Evolutionary conservation across 2,329 filamentous ascomycete species (phyloP), one percentile per base, ranked within the genome.

Genomic region (Monosporascus sp.): DNA sequence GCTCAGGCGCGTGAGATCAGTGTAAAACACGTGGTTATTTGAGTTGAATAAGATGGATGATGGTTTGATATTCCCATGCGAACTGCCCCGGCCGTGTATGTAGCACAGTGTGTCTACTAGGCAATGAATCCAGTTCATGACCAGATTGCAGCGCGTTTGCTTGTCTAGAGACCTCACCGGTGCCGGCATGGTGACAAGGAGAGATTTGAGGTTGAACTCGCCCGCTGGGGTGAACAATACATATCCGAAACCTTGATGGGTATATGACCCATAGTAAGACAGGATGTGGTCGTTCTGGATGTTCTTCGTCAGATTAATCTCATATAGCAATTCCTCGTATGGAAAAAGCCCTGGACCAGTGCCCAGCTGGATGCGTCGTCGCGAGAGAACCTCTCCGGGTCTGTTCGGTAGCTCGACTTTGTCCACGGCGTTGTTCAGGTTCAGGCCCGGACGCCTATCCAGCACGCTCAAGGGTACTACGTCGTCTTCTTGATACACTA

Each of bases 71-170:
- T 82, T 84, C 22, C 81, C 80, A 61, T 91, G 87, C 3, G 80
- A 79, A 24, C 82, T 77, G 1, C 84, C 82, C 48, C 78, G 78
- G 57, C 77, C 78, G 64, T 91, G 88, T 2, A 91, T 71, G 57
- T 80, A 87, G 51, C 84, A 81, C 17, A 91, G 65, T 1, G 86
- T 84, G 65, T 89, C 85, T 41, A 80, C 77, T 4, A 91, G 76
- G 65, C 88, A 91, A 63, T 88, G 83, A 62, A 91, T 81, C 88
- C 88, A 91, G 66, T 88, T 85, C 65, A 89, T 74, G 5, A 90
- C 67, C 17, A 87, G 71, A 46, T 75, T 72, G 37, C 84, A 77
- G 26, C 86, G 77, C 41, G 81, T 77, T 49, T 76, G 73, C 64
- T 88, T 87, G 3, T 80, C 62, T 11, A 89, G 67, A 50, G 78